Base-by-base conservation (phyloP, 441 rosid genomes). In the Rhodomyrtus psidioides region DNA sequence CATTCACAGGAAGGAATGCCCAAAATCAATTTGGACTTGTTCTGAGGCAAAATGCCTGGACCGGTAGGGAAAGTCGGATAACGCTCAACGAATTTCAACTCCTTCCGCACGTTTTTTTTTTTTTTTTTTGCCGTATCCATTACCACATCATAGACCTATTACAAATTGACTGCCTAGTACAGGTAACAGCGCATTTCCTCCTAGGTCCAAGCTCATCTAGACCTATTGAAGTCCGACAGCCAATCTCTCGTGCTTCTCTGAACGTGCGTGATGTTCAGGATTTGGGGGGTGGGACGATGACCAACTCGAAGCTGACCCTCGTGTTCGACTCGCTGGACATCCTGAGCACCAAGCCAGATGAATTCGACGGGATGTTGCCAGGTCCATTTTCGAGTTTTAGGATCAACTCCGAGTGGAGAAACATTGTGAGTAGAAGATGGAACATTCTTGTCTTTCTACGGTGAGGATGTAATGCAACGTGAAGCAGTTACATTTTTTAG, bases 251-350 rank as follows among this genome's bases (percentile, higher is more conserved):
- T 19, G 76, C 76, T 65, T 65, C 76, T 34, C 26, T 65, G n/a
- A 65, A 34, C 14, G 49, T 19, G 76, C 14, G 49, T 19, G 76
- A 10, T 0, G 76, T 65, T 39, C 15, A 0, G 15, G 76, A 65
- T 34, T 49, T 26, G 0, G 26, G 26, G 46, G 2, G n/a, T n/a
- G n/a, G 5, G 7, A 65, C 1, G 46, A 9, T 1, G 4, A 0
- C n/a, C 23, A 46, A 46, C 76, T 46, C 26, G 26, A 65, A 23
- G 49, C 49, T 65, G 76, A 34, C 0, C 76, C 21, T 65, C 46
- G 4, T 19, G 76, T 44, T 65, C 7, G 15, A 65, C 76, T 65
- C n/a, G 4, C 46, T 26, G 26, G 76, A 65, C 76, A 65, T 9
- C 49, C 76, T 34, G 76, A 65, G 46, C 76, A 65, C 4, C 7